These are phyloP conservation scores for Thermochaetoides dissita DNA, from an alignment of 2,329 filamentous ascomycete species.

Conservation along the genomic window DNA sequence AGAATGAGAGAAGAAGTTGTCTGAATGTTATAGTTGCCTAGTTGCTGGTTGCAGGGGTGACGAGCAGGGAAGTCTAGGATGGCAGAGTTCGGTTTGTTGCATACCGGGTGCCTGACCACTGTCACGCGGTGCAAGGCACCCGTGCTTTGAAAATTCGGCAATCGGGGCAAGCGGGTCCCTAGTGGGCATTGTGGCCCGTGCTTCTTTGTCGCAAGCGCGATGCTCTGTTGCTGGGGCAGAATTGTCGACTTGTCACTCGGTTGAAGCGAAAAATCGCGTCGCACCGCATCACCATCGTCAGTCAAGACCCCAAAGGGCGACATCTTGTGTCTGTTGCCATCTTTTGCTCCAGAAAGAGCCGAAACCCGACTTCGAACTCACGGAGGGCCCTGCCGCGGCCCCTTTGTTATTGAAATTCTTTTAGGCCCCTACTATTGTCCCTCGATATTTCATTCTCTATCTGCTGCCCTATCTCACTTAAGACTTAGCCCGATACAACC, in stretches of 20 bases:
- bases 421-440: neutral
- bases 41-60: neutral
- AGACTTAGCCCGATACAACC: conserved; percentile 1
- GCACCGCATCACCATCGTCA: conserved; percentile 4
- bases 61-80: too few relatives aligned
- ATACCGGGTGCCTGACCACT: neutral
- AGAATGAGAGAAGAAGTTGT: neutral
- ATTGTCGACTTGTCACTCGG: conserved; percentile 1
- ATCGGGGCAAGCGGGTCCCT: neutral
- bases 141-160: conserved; percentile 1
- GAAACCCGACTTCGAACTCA: too few relatives aligned
- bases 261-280: conserved; percentile 9
- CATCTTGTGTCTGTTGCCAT: neutral
- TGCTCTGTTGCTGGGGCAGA: conserved; percentile 7
- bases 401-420: too few relatives aligned
- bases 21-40: too few relatives aligned
- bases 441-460: neutral
- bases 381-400: too few relatives aligned
- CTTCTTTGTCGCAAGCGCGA: neutral
- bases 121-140: neutral
- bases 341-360: too few relatives aligned
- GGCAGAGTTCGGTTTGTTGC: too few relatives aligned
- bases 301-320: neutral
- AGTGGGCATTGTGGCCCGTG: neutral
- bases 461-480: neutral